Evolutionary conservation across 2,329 filamentous ascomycete species (phyloP).

Genomic region (Cryoendolithus antarcticus): DNA sequence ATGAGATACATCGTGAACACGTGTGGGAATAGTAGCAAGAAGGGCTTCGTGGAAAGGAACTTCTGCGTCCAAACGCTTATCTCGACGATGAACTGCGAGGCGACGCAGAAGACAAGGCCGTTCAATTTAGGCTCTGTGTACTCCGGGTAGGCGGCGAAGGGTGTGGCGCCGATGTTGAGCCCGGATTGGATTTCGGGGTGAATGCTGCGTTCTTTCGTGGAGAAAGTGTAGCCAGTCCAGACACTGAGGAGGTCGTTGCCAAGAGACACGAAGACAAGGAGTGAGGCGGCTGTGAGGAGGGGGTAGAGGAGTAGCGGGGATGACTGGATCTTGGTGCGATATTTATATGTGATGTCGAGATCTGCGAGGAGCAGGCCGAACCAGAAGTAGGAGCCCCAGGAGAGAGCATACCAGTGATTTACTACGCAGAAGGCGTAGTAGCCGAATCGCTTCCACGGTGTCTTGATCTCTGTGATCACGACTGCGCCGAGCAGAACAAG

Average conservation of each 20-base stretch:
- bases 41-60: conserved; percentile 26
- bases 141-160: conserved; percentile 25
- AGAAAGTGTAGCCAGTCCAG: conserved; percentile 22
- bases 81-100: conserved; percentile 23
- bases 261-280: conserved; percentile 26
- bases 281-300: conserved; percentile 16
- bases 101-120: conserved; percentile 28
- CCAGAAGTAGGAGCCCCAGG: conserved; percentile 36
- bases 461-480: conserved; percentile 33
- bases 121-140: conserved; percentile 35
- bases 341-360: conserved; percentile 35
- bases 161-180: conserved; percentile 24
- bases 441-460: conserved; percentile 32
- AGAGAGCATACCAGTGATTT: conserved; percentile 35
- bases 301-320: conserved; percentile 27
- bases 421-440: conserved; percentile 34
- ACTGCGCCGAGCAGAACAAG: conserved; percentile 30
- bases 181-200: conserved; percentile 31
- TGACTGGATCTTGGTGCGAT: conserved; percentile 27
- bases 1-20: conserved; percentile 39
- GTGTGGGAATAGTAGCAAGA: conserved; percentile 35
- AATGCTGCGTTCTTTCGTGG: conserved; percentile 28
- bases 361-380: conserved; percentile 33
- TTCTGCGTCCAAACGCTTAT: conserved; percentile 27
- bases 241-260: conserved; percentile 26